Conservation (phyloP, 2,329 filamentous ascomycete genomes). For the Paecilomyces sp. region DNA sequence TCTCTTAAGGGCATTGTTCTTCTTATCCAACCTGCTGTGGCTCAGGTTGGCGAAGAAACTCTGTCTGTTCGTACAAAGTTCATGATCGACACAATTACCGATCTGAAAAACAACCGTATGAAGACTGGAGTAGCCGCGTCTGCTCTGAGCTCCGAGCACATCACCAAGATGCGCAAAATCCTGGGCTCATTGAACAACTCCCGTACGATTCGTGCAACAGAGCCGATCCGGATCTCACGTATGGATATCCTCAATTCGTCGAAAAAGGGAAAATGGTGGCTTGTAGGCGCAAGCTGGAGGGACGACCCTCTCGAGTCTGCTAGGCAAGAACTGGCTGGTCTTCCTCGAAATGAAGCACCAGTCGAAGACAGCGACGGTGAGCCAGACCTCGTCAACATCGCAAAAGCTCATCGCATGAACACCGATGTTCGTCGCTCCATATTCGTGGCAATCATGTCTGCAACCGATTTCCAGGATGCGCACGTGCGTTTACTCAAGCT, state of each 20-base stretch:
- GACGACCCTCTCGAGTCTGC: conserved; percentile 32
- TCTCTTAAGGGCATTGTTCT: conserved; percentile 83
- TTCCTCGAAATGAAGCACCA: conserved; percentile 7
- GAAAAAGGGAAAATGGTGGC: conserved; percentile 95
- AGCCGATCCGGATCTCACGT: conserved; percentile 75
- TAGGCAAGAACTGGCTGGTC: conserved; percentile 21
- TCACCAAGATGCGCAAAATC: conserved; percentile 80
- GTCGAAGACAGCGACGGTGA: conserved; percentile 28
- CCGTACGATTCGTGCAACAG: conserved; percentile 61
- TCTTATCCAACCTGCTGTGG: conserved; percentile 65
- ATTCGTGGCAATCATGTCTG: conserved; percentile 84
- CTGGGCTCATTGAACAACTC: conserved; percentile 66
- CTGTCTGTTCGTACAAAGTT: conserved; percentile 87
- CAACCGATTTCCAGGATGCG: conserved; percentile 76
- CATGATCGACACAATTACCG: conserved; percentile 94
- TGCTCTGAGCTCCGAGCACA: conserved; percentile 69
- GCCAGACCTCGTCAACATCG: conserved; percentile 65
- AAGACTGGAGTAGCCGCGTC: conserved; percentile 68
- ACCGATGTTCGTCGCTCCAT: conserved; percentile 83
- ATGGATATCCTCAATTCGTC: conserved; percentile 76
- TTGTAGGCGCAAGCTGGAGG: conserved; percentile 88
- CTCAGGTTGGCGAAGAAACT: conserved; percentile 59
- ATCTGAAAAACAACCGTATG: conserved; percentile 87
- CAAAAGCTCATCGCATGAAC: conserved; percentile 75
- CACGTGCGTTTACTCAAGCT: conserved; percentile 73